Percentiles rank a stretch among this genome's conserved stretches.
These are phyloP conservation scores for Diaporthe vaccinii DNA, from an alignment of 2,329 filamentous ascomycete genomes.

Conservation along the genomic window DNA sequence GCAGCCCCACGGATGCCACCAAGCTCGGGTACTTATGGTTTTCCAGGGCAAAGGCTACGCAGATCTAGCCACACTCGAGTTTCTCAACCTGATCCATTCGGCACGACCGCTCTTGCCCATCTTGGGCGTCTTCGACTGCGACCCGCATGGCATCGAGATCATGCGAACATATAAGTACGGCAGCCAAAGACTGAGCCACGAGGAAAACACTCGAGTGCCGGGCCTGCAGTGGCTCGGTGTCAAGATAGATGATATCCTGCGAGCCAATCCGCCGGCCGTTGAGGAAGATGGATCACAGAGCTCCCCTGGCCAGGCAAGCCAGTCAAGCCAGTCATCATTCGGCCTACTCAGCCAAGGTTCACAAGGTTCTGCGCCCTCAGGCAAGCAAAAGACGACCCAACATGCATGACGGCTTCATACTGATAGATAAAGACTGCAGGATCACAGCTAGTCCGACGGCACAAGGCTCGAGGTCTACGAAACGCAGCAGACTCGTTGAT, in stretches of 20 bases:
- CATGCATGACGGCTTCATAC: background rate
- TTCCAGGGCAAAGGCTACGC: constrained; percentile 84
- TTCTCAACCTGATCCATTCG: constrained; percentile 68
- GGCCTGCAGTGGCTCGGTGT: constrained; percentile 76
- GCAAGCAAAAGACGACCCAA: constrained; percentile 36
- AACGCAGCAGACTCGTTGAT: constrained; percentile 45
- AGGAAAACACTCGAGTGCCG: constrained; percentile 64
- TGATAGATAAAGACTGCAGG: background rate
- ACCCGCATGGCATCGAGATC: constrained; percentile 82
- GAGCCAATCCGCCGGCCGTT: background rate
- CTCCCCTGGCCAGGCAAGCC: constrained; percentile 32
- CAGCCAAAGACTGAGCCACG: constrained; percentile 73
- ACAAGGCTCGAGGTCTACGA: background rate
- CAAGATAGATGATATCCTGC: constrained; percentile 57
- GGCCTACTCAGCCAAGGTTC: constrained; percentile 41
- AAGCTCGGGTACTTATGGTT: background rate
- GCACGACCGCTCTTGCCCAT: constrained; percentile 67
- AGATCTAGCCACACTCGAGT: constrained; percentile 77
- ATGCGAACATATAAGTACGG: constrained; percentile 80
- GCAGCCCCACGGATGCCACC: constrained; percentile 34
- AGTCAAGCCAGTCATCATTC: constrained; percentile 40
- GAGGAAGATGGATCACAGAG: background rate
- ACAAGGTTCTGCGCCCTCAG: constrained; percentile 4
- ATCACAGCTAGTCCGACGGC: background rate
- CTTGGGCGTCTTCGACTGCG: constrained; percentile 78